A percentile compares a stretch with the other conserved stretches of the same genome.
Evolutionary conservation across 2,329 filamentous ascomycete genomes (phyloP).

Genomic region (Colletotrichum magnum): DNA sequence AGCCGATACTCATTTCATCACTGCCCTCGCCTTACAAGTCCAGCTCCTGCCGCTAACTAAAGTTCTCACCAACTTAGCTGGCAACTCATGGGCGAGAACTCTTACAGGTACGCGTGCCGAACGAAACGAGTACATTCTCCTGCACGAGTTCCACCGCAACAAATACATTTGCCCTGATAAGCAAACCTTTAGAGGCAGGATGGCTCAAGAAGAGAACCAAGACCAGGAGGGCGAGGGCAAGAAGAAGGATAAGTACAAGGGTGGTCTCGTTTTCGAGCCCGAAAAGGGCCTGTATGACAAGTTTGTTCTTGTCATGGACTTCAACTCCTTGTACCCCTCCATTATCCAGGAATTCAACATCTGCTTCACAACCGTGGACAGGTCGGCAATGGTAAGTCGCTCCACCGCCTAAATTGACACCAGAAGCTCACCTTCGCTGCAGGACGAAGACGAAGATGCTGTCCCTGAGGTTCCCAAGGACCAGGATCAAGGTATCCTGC

Average conservation of each 20-base stretch:
- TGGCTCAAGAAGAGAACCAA: slow-evolving; percentile 77
- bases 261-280: slow-evolving; percentile 97
- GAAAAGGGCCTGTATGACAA: slow-evolving; percentile 98
- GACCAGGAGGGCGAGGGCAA: slow-evolving; percentile 84
- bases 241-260: slow-evolving; percentile 99
- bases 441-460: slow-evolving; percentile 81
- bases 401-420: not conserved
- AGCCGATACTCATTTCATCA: slow-evolving; percentile 95
- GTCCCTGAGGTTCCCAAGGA: slow-evolving; percentile 89
- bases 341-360: slow-evolving; percentile 99
- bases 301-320: slow-evolving; percentile 99
- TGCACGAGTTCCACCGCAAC: slow-evolving; percentile 96
- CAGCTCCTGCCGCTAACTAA: slow-evolving; percentile 96
- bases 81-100: slow-evolving; percentile 98
- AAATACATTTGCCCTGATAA: slow-evolving; percentile 99
- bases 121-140: slow-evolving; percentile 98
- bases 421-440: slow-evolving; percentile 47
- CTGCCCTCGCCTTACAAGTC: slow-evolving; percentile 87
- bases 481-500: slow-evolving; percentile 87
- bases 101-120: slow-evolving; percentile 96
- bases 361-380: slow-evolving; percentile 97
- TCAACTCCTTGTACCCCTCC: slow-evolving; percentile 98
- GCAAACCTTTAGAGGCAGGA: slow-evolving; percentile 82
- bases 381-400: slow-evolving; percentile 75
- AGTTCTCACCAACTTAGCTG: slow-evolving; percentile 94